Evolutionary conservation across 2,329 filamentous ascomycete species (phyloP), one percentile per base, ranked within the genome.

Genomic region (Cladosporium velox): DNA sequence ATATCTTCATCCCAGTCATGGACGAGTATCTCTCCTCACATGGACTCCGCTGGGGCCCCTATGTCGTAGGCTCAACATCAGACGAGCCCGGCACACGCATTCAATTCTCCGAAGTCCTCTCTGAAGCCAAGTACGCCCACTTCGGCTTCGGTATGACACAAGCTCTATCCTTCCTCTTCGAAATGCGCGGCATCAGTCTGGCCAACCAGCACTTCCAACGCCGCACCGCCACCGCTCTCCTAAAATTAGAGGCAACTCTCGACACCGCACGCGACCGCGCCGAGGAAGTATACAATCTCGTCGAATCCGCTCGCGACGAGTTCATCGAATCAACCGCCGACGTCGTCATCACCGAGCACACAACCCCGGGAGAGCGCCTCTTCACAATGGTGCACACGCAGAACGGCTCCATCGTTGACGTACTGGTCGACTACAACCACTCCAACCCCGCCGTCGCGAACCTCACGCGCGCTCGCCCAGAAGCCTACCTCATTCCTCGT

Each of bases 71-170:
- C 30, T 49, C 35, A 1, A 66, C 44, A 12, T 71, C 74, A 4
- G 67, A 24, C 15, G 49, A 30, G 7, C 32, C 38, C 11, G 60
- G 60, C 8, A 21, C 30, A 26, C 60, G 49, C 12, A 63, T 63
- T 14, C 24, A 41, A 1, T 63, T 63, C 49, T 41, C 49, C n/a
- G 60, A 63, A 32, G 60, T 51, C 10, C 54, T 51, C 28, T 49
- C 47, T 4, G 60, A 49, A 34, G 49, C 75, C 6, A 78, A 76
- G 59, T 78, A 77, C 49, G 77, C 76, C 1, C 73, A 76, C 21
- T 78, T 78, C 47, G 73, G 73, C 18, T 76, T 78, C 72, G 77
- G 76, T 3, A 68, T 78, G 6, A 75, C 73, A 1, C 77, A 79
- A 61, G 72, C 71, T 18, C 66, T 78, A 1, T 75, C 74, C 0